Conservation (phyloP, 257 asterid species). For the Oldenlandia corymbosa region DNA sequence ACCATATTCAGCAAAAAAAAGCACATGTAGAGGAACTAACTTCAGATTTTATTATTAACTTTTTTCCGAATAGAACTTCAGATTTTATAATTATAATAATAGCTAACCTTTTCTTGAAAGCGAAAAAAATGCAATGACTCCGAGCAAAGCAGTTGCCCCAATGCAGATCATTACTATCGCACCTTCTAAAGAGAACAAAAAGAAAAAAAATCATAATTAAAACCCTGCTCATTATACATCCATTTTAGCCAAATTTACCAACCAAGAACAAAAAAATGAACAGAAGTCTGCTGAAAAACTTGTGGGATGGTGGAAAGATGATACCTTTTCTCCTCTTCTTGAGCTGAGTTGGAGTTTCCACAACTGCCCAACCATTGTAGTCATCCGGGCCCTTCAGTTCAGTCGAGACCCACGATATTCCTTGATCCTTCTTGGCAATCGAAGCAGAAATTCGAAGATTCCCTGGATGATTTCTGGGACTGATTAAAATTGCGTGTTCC, state of each 20-base stretch:
- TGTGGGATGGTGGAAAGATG: too few relatives aligned
- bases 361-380: conserved; percentile 79
- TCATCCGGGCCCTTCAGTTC: conserved; percentile 35
- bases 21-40: neutral
- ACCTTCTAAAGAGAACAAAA: conserved; percentile 21
- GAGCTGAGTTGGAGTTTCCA: conserved; percentile 33
- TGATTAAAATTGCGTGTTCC: conserved; percentile 25
- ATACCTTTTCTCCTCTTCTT: conserved; percentile 30
- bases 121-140: conserved; percentile 47
- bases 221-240: neutral
- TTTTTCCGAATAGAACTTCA: too few relatives aligned
- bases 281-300: neutral
- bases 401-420: conserved; percentile 45
- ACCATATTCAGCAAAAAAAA: conserved; percentile 6
- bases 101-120: conserved; percentile 47
- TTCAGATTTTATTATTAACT: neutral
- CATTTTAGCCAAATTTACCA: neutral
- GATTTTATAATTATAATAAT: neutral
- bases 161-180: conserved; percentile 44
- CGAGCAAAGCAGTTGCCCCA: conserved; percentile 58
- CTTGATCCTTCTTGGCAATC: conserved; percentile 35
- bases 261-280: neutral
- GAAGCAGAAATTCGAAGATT: conserved; percentile 41
- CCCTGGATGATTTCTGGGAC: conserved; percentile 31
- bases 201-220: too few relatives aligned